Evolutionary conservation across 345 rosid species (phyloP), one percentile per base, ranked within the genome.

Genomic region (Nephelium lappaceum): DNA sequence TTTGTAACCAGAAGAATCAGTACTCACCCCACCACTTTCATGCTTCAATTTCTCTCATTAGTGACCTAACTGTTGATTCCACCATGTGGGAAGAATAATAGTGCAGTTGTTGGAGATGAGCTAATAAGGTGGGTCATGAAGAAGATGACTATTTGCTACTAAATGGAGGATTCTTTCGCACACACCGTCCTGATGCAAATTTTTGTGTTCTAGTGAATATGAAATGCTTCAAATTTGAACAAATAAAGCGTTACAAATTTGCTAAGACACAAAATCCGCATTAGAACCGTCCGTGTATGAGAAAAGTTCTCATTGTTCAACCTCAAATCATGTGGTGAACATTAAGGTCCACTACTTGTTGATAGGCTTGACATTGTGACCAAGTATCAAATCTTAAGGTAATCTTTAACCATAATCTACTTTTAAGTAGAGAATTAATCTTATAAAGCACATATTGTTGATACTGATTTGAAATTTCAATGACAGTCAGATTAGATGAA

Each of bases 321-420:
- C 39, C 76, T 58, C 53, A 21, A 73, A 39, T 14, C 51, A 14
- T 55, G 45, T 16, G 68, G 65, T 75, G 69, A 79, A 79, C 66
- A 38, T 71, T 61, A 39, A 67, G 65, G 25, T 70, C 74, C 77
- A 74, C 42, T 65, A 67, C 58, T 24, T 36, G 66, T 69, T 11
- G 61, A 23, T 38, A 2, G 53, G 45, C 39, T 24, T 70, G 63
- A 21, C 27, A 0, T n/a, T 47, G 55, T 6, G 38, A 1, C 25
- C 16, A 53, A 42, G 60, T 11, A 65, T 62, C 8, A 69, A 65
- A 63, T 47, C 75, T 36, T 27, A 43, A 51, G 27, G 49, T 7
- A 0, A 21, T 21, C 63, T 58, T 45, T 5, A 45, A 45, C 8
- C 51, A 45, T 45, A 11, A 45, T 45, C 51, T 45, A 45, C 51